phyloP scores from a whole-genome alignment of 345 rosid species.

The Alliaria petiolata region DNA sequence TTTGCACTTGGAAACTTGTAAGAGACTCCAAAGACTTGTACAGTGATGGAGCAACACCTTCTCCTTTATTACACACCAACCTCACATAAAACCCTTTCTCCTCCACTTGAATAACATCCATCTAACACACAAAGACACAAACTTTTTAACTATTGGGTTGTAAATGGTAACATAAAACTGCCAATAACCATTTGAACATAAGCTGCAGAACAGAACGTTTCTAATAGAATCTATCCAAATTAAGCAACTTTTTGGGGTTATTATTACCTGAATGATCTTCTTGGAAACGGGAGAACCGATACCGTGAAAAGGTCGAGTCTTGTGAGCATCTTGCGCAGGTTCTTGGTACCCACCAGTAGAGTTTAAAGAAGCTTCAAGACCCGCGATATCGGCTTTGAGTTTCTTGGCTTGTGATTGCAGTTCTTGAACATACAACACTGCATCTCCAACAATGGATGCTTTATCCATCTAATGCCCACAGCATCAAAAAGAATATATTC shows the following conservation, averaged over 20 bases:
- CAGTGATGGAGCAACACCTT: conserved; percentile 61
- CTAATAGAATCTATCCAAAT: not conserved
- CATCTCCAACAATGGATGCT: conserved; percentile 90
- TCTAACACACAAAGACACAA: conserved; percentile 30
- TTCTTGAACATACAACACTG: conserved; percentile 67
- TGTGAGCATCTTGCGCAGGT: conserved; percentile 20
- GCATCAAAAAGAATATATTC: not conserved
- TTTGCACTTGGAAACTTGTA: conserved; percentile 55
- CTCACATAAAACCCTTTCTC: conserved; percentile 65
- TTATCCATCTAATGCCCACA: conserved; percentile 77
- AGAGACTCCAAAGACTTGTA: conserved; percentile 77
- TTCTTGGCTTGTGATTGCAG: conserved; percentile 62
- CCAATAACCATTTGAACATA: not conserved
- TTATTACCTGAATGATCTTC: conserved; percentile 54
- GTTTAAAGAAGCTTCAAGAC: conserved; percentile 55
- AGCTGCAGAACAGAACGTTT: not conserved
- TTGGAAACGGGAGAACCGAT: conserved; percentile 33
- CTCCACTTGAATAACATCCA: conserved; percentile 73
- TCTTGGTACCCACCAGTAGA: conserved; percentile 28
- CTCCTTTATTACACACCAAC: conserved; percentile 53
- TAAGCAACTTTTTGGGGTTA: not conserved
- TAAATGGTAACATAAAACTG: too few species aligned
- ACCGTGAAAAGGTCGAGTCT: conserved; percentile 20
- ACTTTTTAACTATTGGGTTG: not conserved
- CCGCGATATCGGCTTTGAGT: conserved; percentile 61